Evolutionary conservation across 2,329 filamentous ascomycete genomes (phyloP).

Genomic region (Achaetomium macrosporum): DNA sequence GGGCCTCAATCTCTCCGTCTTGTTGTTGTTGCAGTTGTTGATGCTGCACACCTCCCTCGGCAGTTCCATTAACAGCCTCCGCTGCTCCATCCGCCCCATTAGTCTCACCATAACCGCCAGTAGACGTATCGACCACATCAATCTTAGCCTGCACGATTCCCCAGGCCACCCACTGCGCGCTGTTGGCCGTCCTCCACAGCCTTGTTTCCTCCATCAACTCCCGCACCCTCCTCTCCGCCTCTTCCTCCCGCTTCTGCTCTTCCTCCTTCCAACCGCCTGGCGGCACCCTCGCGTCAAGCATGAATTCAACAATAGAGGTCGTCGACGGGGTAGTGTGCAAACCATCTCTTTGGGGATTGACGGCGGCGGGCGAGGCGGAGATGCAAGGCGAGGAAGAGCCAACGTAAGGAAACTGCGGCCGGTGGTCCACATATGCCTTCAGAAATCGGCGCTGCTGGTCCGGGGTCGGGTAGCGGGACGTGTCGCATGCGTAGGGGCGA

Average conservation of each 20-base stretch:
- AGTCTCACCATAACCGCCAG: constrained; percentile 37
- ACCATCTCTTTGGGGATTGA: constrained; percentile 24
- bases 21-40: constrained; percentile 51
- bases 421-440: constrained; percentile 78
- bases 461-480: constrained; percentile 63
- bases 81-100: background rate
- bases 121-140: constrained; percentile 36
- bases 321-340: constrained; percentile 27
- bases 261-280: constrained; percentile 52
- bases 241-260: constrained; percentile 57
- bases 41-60: background rate
- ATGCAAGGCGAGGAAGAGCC: background rate
- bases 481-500: constrained; percentile 61
- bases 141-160: constrained; percentile 92
- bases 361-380: constrained; percentile 35
- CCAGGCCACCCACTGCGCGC: constrained; percentile 90
- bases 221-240: constrained; percentile 60
- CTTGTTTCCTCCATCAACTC: constrained; percentile 71
- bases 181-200: constrained; percentile 83
- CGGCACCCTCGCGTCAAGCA: constrained; percentile 68
- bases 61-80: constrained; percentile 12
- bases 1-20: constrained; percentile 43
- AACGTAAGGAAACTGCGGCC: constrained; percentile 56
- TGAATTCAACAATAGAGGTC: constrained; percentile 62
- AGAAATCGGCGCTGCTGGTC: constrained; percentile 84